Evolutionary conservation across 2,329 filamentous ascomycete species (phyloP).

Genomic region (Emydomyces testavorans): DNA sequence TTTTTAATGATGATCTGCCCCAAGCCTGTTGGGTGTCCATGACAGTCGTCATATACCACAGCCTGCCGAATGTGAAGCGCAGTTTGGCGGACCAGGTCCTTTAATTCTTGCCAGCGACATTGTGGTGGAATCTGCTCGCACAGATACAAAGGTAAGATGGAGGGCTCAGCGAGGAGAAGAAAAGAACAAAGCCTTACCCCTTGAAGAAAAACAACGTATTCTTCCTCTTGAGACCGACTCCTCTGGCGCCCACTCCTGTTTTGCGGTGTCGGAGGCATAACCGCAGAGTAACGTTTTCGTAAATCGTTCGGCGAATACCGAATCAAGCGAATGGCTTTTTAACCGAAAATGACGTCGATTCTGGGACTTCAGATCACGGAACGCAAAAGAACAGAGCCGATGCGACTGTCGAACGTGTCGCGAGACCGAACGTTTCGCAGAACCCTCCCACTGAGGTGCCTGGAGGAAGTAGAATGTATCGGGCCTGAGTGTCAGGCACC

Average conservation of each 20-base stretch:
- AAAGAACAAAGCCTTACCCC: conserved; percentile 25
- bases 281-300: background rate
- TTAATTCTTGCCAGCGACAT: conserved; percentile 37
- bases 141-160: background rate
- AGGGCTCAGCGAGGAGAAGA: background rate
- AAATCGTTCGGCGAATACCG: background rate
- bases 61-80: conserved; percentile 36
- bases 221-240: conserved; percentile 30
- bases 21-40: conserved; percentile 34
- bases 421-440: background rate
- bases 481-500: background rate
- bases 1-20: conserved; percentile 38
- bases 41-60: conserved; percentile 35
- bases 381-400: background rate
- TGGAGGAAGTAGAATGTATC: background rate
- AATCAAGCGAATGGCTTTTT: background rate
- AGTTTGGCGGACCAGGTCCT: conserved; percentile 36
- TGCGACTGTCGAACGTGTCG: background rate
- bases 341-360: background rate
- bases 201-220: conserved; percentile 37
- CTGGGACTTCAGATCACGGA: background rate
- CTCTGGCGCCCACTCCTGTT: conserved; percentile 25
- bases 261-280: conserved; percentile 26
- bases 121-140: conserved; percentile 30
- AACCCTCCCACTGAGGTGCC: background rate